Evolutionary conservation across 306 rosid genomes (phyloP).

Genomic region (Castanopsis chinensis): DNA sequence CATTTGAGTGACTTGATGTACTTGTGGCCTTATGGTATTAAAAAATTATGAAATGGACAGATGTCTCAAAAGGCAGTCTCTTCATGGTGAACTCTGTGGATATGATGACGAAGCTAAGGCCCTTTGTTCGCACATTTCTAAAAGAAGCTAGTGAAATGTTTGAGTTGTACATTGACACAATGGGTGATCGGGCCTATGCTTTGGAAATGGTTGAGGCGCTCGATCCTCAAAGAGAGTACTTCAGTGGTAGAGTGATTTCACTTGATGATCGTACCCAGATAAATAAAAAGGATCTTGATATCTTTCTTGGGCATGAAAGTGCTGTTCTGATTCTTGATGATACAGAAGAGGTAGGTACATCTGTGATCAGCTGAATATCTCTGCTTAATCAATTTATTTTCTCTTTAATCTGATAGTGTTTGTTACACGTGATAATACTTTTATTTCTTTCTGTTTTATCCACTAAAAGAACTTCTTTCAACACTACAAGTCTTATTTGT

Average conservation of each 20-base stretch:
- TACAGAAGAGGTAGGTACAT: slow-evolving; percentile 72
- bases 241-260: slow-evolving; percentile 69
- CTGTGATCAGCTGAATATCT: slow-evolving; percentile 1
- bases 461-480: too few species aligned
- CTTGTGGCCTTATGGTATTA: slow-evolving; percentile 6
- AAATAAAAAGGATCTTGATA: slow-evolving; percentile 89
- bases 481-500: too few species aligned
- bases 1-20: background rate
- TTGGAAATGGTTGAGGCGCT: slow-evolving; percentile 82
- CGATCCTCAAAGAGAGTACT: slow-evolving; percentile 81
- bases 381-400: slow-evolving; percentile 1
- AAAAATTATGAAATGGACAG: slow-evolving; percentile 32
- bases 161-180: slow-evolving; percentile 86
- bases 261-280: slow-evolving; percentile 86
- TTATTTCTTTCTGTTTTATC: too few species aligned
- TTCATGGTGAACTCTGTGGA: slow-evolving; percentile 61
- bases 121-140: slow-evolving; percentile 71
- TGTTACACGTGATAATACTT: background rate
- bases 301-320: slow-evolving; percentile 84
- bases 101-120: slow-evolving; percentile 95
- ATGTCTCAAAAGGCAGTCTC: slow-evolving; percentile 70
- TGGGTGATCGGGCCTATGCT: slow-evolving; percentile 94
- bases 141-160: slow-evolving; percentile 74
- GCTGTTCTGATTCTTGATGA: slow-evolving; percentile 89
- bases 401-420: background rate